Evolutionary conservation across 306 rosid genomes (phyloP).

Genomic region (Vigna mungo): DNA sequence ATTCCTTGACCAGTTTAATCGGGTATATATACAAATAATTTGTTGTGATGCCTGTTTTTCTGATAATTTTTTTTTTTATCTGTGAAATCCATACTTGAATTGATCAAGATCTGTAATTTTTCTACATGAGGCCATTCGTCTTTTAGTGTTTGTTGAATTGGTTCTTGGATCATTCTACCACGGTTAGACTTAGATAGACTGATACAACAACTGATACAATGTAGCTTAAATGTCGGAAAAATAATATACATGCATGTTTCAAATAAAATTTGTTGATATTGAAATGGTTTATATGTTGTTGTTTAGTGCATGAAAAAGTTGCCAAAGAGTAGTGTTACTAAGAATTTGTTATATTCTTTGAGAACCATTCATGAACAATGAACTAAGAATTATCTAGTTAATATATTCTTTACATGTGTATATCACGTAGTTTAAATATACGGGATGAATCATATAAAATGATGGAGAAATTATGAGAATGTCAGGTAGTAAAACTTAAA

Average conservation of each 20-base stretch:
- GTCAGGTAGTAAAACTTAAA: too few species aligned
- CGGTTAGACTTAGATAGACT: neutral
- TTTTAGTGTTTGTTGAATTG: neutral
- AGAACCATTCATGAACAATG: neutral
- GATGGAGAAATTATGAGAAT: too few species aligned
- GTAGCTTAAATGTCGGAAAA: neutral
- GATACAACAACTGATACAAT: neutral
- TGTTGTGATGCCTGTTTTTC: neutral
- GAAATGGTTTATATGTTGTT: neutral
- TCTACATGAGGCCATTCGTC: neutral
- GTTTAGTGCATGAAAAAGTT: too few species aligned
- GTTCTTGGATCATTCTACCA: too few species aligned
- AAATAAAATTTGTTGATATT: neutral
- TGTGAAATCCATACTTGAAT: neutral
- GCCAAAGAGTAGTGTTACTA: neutral
- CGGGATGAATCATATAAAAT: too few species aligned
- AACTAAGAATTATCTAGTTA: neutral
- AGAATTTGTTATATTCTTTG: neutral
- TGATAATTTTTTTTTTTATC: neutral
- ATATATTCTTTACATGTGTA: neutral
- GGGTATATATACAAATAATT: constrained; percentile 52
- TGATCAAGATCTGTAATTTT: neutral
- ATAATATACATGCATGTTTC: neutral
- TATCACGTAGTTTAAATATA: too few species aligned
- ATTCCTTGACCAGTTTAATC: constrained; percentile 84